These are phyloP conservation scores for Alloteropsis semialata DNA, from an alignment of 176 grass and related monocot genomes.

Conservation along the genomic window DNA sequence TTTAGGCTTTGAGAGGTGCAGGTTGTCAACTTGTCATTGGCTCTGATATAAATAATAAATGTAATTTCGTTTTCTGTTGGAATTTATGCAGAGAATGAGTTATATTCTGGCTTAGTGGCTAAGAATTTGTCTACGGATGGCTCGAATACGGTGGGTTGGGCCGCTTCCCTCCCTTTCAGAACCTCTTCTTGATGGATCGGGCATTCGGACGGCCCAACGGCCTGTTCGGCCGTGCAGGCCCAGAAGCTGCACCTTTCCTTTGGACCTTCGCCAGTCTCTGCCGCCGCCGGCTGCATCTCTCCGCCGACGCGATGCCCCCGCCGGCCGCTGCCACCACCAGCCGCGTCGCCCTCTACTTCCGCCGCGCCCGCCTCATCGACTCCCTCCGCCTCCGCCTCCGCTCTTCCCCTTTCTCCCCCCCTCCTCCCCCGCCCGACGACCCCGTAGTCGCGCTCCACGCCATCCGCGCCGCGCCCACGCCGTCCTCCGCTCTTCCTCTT, in stretches of 20 bases:
- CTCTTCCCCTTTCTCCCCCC: background rate
- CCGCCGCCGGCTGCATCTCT: background rate
- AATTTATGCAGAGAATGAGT: too few species aligned
- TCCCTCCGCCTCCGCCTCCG: constrained; percentile 42
- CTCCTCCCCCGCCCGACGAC: constrained; percentile 15
- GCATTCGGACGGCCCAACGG: background rate
- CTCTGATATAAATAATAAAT: too few species aligned
- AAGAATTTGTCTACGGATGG: too few species aligned
- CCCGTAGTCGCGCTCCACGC: constrained; percentile 46
- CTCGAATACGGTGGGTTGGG: too few species aligned
- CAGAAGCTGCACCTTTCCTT: too few species aligned
- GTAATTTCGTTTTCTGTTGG: too few species aligned
- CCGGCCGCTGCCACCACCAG: background rate
- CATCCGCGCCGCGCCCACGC: constrained; percentile 37
- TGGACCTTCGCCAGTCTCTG: too few species aligned
- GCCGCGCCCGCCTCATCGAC: constrained; percentile 60
- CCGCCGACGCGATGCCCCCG: constrained; percentile 22
- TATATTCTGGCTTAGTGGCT: too few species aligned
- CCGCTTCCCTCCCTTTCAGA: too few species aligned
- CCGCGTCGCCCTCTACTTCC: constrained; percentile 57
- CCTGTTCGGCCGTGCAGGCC: background rate
- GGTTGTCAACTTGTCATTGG: too few species aligned
- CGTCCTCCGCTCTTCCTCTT: constrained; percentile 33
- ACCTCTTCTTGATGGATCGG: background rate
- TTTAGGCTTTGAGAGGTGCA: too few species aligned